phyloP scores from a whole-genome alignment of 2,329 filamentous ascomycete species.

The Metarhizium album region DNA sequence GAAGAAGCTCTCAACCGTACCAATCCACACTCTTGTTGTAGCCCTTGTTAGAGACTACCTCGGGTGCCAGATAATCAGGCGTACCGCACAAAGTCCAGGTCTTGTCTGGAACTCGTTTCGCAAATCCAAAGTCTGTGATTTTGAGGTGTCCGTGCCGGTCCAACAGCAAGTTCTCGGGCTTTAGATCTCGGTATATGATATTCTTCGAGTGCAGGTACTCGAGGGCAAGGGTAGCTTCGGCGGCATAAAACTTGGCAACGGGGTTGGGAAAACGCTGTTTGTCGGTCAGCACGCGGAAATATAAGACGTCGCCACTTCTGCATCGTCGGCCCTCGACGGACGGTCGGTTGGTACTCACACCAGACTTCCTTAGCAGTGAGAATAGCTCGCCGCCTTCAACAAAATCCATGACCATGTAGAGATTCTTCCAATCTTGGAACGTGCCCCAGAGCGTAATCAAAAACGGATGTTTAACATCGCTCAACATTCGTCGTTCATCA shows the following conservation, averaged over 20 bases:
- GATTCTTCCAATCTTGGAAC: conserved; percentile 87
- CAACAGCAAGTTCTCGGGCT: conserved; percentile 85
- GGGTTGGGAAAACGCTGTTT: conserved; percentile 93
- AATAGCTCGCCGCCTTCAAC: conserved; percentile 97
- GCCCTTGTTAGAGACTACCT: conserved; percentile 97
- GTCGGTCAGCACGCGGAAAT: neutral
- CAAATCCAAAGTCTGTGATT: conserved; percentile 97
- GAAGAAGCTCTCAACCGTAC: conserved; percentile 41
- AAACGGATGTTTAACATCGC: conserved; percentile 95
- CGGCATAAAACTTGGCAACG: conserved; percentile 97
- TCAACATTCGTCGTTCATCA: conserved; percentile 90
- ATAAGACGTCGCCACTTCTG: neutral
- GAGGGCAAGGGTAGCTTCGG: conserved; percentile 88
- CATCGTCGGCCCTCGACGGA: neutral
- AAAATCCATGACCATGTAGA: conserved; percentile 99
- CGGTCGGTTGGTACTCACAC: conserved; percentile 40
- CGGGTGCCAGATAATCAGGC: conserved; percentile 91
- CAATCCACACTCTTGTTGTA: conserved; percentile 99
- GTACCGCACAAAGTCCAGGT: conserved; percentile 98
- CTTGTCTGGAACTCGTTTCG: conserved; percentile 96
- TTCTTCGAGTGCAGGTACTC: conserved; percentile 92
- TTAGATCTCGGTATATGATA: conserved; percentile 96
- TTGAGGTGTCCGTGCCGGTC: conserved; percentile 92
- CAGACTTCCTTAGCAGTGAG: conserved; percentile 87
- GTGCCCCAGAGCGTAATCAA: conserved; percentile 97